Evolutionary conservation across 768 basidiomycete genomes (phyloP).

Genomic region (Sutorius australiensis): DNA sequence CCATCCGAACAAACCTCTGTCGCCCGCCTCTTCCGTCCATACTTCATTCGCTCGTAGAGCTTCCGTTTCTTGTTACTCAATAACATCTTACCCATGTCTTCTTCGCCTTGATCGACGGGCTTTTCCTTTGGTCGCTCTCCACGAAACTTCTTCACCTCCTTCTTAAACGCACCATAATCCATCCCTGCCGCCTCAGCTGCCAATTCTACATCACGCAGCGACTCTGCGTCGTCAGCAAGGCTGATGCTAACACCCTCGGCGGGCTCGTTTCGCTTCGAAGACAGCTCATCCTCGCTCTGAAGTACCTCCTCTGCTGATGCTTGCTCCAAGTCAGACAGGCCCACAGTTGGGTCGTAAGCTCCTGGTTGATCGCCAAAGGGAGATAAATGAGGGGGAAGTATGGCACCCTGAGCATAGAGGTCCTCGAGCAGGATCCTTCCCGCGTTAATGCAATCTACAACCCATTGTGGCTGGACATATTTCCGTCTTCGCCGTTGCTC

Average conservation of each 20-base stretch:
- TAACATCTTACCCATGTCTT: slow-evolving; percentile 96
- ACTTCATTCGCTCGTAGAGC: slow-evolving; percentile 91
- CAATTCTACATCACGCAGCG: slow-evolving; percentile 82
- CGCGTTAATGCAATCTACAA: slow-evolving; percentile 82
- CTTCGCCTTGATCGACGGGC: slow-evolving; percentile 45
- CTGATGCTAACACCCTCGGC: slow-evolving; percentile 28
- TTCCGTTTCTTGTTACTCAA: slow-evolving; percentile 95
- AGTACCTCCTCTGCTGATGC: slow-evolving; percentile 29
- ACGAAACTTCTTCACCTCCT: slow-evolving; percentile 60
- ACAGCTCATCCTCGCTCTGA: slow-evolving; percentile 29
- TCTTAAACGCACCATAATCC: slow-evolving; percentile 76
- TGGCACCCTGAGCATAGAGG: slow-evolving; percentile 78
- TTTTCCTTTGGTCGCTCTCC: slow-evolving; percentile 38
- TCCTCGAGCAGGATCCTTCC: slow-evolving; percentile 82
- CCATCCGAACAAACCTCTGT: slow-evolving; percentile 60
- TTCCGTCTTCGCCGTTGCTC: slow-evolving; percentile 37
- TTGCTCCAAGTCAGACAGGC: slow-evolving; percentile 19
- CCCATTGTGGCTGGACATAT: slow-evolving; percentile 28
- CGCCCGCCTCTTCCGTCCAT: slow-evolving; percentile 71
- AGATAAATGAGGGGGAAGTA: slow-evolving; percentile 90
- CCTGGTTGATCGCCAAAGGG: slow-evolving; percentile 85
- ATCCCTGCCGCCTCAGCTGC: slow-evolving; percentile 87
- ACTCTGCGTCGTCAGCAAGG: slow-evolving; percentile 54
- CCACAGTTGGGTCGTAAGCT: slow-evolving; percentile 66
- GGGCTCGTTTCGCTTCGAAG: slow-evolving; percentile 19